A percentile compares a stretch with the other conserved stretches of the same genome.
phyloP scores from a whole-genome alignment of 1,284 basidiomycete genomes.

The Neonothopanus nambi region DNA sequence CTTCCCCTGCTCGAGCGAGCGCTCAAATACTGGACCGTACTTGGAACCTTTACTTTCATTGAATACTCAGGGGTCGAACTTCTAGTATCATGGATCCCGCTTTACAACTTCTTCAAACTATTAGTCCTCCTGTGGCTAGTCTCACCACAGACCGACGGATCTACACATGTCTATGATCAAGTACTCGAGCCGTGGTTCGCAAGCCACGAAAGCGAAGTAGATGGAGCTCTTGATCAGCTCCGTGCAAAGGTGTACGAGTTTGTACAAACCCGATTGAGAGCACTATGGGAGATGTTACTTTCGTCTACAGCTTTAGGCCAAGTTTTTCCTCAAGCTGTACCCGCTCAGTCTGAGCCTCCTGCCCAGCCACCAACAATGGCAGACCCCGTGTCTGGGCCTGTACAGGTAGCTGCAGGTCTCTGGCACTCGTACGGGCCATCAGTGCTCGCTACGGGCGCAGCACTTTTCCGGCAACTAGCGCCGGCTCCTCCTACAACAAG shows the following conservation, averaged over 20 bases:
- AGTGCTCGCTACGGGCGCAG: constrained; percentile 64
- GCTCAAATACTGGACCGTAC: constrained; percentile 90
- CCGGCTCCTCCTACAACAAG: constrained; percentile 29
- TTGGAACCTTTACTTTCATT: constrained; percentile 72
- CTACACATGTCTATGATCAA: constrained; percentile 76
- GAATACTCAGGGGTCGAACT: constrained; percentile 78
- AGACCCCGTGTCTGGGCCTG: constrained; percentile 62
- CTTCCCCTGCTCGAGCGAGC: constrained; percentile 81
- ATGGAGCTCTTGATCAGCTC: constrained; percentile 65
- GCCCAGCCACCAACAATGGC: constrained; percentile 42
- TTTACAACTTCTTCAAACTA: constrained; percentile 85
- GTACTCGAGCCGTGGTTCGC: constrained; percentile 81
- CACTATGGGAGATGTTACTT: constrained; percentile 62
- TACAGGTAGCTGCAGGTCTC: constrained; percentile 61
- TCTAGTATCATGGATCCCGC: constrained; percentile 84
- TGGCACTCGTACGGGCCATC: constrained; percentile 77
- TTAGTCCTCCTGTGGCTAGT: constrained; percentile 86
- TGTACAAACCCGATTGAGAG: constrained; percentile 61
- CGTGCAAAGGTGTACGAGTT: constrained; percentile 62
- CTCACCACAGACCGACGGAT: constrained; percentile 86
- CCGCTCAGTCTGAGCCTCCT: constrained; percentile 5
- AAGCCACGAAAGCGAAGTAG: constrained; percentile 78
- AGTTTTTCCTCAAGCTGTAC: constrained; percentile 29
- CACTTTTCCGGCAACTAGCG: constrained; percentile 52
- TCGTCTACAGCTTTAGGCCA: constrained; percentile 34